Evolutionary conservation across 305 asterid species (phyloP), one percentile per base, ranked within the genome.

Genomic region (Fraxinus velutina): DNA sequence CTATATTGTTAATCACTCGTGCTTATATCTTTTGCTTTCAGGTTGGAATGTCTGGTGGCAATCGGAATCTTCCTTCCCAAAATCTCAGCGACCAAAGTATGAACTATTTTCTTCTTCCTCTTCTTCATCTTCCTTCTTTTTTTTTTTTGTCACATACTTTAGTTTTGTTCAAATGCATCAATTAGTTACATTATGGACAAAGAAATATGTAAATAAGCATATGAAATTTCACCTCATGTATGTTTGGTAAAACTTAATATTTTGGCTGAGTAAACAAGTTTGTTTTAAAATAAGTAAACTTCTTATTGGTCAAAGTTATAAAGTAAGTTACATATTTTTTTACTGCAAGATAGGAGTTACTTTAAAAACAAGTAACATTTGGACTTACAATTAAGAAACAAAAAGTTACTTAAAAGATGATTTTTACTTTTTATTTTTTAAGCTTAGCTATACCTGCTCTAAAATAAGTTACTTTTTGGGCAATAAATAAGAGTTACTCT

Each of bases 81-180:
- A 95, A 83, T 79, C 88, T 92, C 83, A 88, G 90, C 57, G 99
- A 96, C 81, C 99, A 94, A 89, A 92, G 99, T 96, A 92, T 6
- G 89, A 47, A 47, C 37, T 50, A 13, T 82, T 72, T 72, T 78
- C 60, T 36, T 70, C 62, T 50, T n/a, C 9, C 15, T 52, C 15
- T 39, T 37, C 3, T 10, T 10, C 32, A 29, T 29, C 34, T 30
- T 30, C 5, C 34, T 12, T 42, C 12, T 10, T 42, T 42, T 42
- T 37, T 50, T 12, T 37, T 39, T 39, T 0, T 12, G 60, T 52
- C 64, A 5, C 64, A 17, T 52, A 52, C 64, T 29, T 64, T 36
- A 50, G 30, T 52, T 66, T 33, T 72, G 32, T 21, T n/a, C 24
- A 71, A 10, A 19, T 55, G 79, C 75, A 74, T 34, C 52, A 13